Evolutionary conservation across 148 eudicot species (phyloP).

Genomic region (Arbutus unedo): DNA sequence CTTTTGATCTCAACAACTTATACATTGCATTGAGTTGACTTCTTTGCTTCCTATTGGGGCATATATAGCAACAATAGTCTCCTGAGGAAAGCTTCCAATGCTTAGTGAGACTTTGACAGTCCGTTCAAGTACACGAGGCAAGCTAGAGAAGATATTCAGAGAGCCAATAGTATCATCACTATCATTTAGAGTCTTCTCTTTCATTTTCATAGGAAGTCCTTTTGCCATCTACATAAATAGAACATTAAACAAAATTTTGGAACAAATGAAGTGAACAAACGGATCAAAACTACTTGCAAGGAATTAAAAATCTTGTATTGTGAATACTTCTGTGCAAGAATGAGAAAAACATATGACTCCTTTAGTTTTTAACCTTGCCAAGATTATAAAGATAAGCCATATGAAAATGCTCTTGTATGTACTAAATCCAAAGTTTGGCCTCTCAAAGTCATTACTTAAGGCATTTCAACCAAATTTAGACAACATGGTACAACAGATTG

Average conservation of each 20-base stretch:
- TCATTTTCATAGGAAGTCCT: constrained; percentile 61
- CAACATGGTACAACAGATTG: neutral
- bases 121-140: constrained; percentile 79
- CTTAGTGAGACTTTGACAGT: constrained; percentile 76
- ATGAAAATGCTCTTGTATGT: neutral
- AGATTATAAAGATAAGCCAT: neutral
- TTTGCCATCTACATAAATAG: constrained; percentile 62
- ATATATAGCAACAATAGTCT: constrained; percentile 13
- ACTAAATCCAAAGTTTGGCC: neutral
- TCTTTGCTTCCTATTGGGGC: constrained; percentile 24
- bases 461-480: neutral
- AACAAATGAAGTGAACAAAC: neutral
- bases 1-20: constrained; percentile 36
- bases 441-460: neutral
- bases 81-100: constrained; percentile 70
- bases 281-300: neutral
- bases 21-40: constrained; percentile 31
- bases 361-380: neutral
- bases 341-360: neutral
- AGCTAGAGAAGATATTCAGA: constrained; percentile 83
- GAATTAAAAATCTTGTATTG: no score
- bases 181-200: constrained; percentile 68
- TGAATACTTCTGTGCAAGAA: neutral
- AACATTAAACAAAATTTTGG: neutral
- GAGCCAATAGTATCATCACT: constrained; percentile 81